Evolutionary conservation across 176 grass and related monocot genomes (phyloP).

Genomic region (Triticum turgidum): DNA sequence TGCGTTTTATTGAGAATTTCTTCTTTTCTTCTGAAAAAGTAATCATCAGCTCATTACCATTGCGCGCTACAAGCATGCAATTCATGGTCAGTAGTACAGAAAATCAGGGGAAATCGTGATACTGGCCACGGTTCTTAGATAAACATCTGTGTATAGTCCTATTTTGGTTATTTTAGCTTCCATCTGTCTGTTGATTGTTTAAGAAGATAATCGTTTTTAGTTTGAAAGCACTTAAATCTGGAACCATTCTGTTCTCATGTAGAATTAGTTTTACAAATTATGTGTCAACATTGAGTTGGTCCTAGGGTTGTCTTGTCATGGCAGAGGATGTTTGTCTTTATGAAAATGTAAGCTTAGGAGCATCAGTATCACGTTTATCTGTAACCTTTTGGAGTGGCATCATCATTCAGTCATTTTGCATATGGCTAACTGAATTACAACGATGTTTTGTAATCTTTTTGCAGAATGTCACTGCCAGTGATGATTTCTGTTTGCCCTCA

Average conservation of each 20-base stretch:
- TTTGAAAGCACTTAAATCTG: neutral
- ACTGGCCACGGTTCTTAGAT: neutral
- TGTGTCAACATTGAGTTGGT: neutral
- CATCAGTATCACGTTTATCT: neutral
- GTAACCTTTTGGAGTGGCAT: neutral
- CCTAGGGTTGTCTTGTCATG: neutral
- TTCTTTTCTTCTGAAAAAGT: neutral
- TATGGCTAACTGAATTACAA: constrained; percentile 9
- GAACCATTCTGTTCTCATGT: neutral
- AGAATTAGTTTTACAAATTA: neutral
- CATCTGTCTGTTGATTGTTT: neutral
- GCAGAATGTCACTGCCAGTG: constrained; percentile 40
- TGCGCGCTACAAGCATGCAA: constrained; percentile 4
- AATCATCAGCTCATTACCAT: neutral
- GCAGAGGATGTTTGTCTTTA: neutral
- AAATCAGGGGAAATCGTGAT: constrained; percentile 3
- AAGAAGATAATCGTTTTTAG: neutral
- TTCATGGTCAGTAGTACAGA: neutral
- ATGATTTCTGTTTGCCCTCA: constrained; percentile 22
- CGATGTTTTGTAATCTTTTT: constrained; percentile 17
- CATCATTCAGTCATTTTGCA: neutral
- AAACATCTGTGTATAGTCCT: neutral
- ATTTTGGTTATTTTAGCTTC: neutral
- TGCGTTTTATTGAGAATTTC: neutral
- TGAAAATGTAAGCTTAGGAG: neutral